Percentiles rank a stretch among this genome's conserved stretches.
Conservation (phyloP, 2,329 filamentous ascomycete species). For the Microcyclospora pomicola region DNA sequence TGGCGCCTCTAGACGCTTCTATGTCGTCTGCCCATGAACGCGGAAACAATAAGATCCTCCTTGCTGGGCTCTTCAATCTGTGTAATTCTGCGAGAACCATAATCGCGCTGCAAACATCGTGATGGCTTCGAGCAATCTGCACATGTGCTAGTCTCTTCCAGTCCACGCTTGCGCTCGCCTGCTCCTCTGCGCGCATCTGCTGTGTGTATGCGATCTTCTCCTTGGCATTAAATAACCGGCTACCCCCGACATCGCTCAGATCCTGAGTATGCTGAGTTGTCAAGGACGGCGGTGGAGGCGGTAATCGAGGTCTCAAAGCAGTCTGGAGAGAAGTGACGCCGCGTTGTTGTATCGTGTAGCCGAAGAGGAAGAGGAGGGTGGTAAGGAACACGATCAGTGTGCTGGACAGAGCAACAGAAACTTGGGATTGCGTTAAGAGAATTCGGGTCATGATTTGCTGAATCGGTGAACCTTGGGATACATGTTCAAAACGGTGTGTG, state of each 20-base stretch:
- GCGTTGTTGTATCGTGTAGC: conserved; percentile 76
- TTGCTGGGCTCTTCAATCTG: conserved; percentile 31
- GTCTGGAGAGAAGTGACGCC: conserved; percentile 64
- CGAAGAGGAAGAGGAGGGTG: conserved; percentile 68
- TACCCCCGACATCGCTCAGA: conserved; percentile 9
- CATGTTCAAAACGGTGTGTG: neutral
- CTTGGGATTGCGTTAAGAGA: conserved; percentile 46
- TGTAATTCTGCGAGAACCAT: conserved; percentile 37
- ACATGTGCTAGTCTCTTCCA: conserved; percentile 35
- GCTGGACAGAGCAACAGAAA: conserved; percentile 53
- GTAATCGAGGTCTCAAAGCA: conserved; percentile 48
- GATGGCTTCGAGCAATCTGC: conserved; percentile 32
- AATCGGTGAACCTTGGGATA: neutral
- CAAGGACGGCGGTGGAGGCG: conserved; percentile 23
- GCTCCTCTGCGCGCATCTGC: conserved; percentile 4
- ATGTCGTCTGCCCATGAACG: conserved; percentile 22
- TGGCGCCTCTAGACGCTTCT: conserved; percentile 21
- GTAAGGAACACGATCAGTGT: conserved; percentile 61
- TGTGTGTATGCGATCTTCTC: conserved; percentile 17
- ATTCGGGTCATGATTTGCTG: conserved; percentile 3
- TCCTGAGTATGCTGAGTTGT: conserved; percentile 3
- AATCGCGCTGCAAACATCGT: conserved; percentile 35
- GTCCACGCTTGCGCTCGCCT: conserved; percentile 19
- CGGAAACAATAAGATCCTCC: conserved; percentile 33
- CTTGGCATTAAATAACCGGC: conserved; percentile 16